A percentile compares a stretch with the other conserved stretches of the same genome.
phyloP scores from a whole-genome alignment of 2,329 filamentous ascomycete genomes.

The Aspergillus ustus region DNA sequence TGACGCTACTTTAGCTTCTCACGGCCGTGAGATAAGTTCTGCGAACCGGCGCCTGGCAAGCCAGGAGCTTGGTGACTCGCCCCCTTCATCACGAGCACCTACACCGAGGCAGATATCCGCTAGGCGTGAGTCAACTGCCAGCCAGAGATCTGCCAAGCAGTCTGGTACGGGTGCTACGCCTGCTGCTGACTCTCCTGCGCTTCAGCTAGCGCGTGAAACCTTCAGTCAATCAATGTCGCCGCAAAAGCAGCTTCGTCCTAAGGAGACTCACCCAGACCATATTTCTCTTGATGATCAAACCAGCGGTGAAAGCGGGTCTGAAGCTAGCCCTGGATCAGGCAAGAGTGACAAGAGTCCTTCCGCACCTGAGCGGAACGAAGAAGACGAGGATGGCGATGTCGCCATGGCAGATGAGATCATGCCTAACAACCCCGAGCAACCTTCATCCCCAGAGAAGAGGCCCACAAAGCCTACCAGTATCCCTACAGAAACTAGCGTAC shows the following conservation, averaged over 20 bases:
- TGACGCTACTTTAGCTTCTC: not conserved
- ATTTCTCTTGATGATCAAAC: conserved; percentile 3
- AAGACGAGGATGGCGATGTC: conserved; percentile 24
- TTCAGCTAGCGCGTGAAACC: conserved; percentile 9
- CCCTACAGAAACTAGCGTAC: not conserved
- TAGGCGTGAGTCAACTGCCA: conserved; percentile 11
- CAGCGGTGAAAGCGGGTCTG: not conserved
- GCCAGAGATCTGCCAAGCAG: conserved; percentile 1
- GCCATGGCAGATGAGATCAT: conserved; percentile 21
- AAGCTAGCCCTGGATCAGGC: not conserved
- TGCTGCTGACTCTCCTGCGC: conserved; percentile 8
- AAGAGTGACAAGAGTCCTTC: conserved; percentile 1
- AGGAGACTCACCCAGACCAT: not conserved
- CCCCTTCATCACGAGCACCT: conserved; percentile 17
- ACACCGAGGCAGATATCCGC: not conserved
- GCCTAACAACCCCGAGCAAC: not conserved
- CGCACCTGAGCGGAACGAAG: not conserved
- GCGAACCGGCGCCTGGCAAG: conserved; percentile 26
- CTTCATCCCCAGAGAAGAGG: not conserved
- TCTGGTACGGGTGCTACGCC: not conserved
- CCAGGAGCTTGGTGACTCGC: conserved; percentile 34
- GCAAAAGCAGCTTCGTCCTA: conserved; percentile 2
- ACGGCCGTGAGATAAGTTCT: not conserved
- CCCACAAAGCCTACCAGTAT: not conserved
- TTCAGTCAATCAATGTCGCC: conserved; percentile 5